Evolutionary conservation across 2,329 filamentous ascomycete species (phyloP).

Genomic region (Colletotrichum scovillei): DNA sequence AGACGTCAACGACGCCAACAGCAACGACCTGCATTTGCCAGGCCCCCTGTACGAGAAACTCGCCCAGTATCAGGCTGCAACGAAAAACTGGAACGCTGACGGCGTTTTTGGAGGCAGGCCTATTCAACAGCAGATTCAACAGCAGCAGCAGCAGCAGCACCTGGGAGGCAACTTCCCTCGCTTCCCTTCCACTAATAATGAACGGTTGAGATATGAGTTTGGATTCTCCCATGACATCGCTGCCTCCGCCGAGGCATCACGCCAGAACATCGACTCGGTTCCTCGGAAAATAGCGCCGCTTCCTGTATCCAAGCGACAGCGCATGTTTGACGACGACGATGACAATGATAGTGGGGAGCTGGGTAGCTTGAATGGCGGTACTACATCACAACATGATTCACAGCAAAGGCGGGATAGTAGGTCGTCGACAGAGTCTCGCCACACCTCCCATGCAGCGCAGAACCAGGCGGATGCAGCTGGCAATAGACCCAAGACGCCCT

Average conservation of each 20-base stretch:
- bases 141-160: constrained; percentile 26
- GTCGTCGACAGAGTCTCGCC: constrained; percentile 15
- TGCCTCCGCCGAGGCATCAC: background rate
- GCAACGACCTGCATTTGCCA: constrained; percentile 22
- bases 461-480: constrained; percentile 16
- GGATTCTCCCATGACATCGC: background rate
- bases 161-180: constrained; percentile 7
- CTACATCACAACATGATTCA: background rate
- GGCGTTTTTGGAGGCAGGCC: constrained; percentile 33
- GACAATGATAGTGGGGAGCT: background rate
- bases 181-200: constrained; percentile 18
- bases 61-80: constrained; percentile 28
- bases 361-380: background rate
- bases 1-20: constrained; percentile 33
- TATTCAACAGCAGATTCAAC: constrained; percentile 31
- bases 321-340: constrained; percentile 26
- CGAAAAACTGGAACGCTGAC: constrained; percentile 32
- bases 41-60: constrained; percentile 36
- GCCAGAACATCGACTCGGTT: constrained; percentile 9
- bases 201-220: constrained; percentile 17
- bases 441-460: background rate
- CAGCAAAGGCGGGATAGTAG: constrained; percentile 19
- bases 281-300: constrained; percentile 27
- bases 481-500: constrained; percentile 31
- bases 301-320: constrained; percentile 26